Evolutionary conservation across 1,284 basidiomycete genomes (phyloP), one percentile per base, ranked within the genome.

Genomic region (Flammula alnicola): DNA sequence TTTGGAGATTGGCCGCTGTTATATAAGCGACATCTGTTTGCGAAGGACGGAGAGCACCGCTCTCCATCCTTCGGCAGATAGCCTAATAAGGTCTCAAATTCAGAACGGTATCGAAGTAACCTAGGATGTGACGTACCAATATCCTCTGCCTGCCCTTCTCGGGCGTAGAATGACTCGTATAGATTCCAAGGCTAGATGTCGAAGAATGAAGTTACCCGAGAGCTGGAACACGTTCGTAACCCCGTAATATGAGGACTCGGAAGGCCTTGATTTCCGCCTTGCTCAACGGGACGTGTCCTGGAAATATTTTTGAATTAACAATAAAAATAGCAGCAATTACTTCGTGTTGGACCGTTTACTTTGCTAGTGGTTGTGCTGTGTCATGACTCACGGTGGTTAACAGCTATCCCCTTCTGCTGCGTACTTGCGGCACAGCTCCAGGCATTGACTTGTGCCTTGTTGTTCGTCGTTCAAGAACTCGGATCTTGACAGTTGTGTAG

Each of bases 61-160:
- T 43, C 23, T 29, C 17, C 54, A 55, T 56, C 50, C 49, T 43
- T 46, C 42, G 45, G 54, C 58, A 57, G 55, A 61, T 47, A 49
- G 26, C 30, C 14, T 48, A 44, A 38, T 35, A 43, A 29, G 45
- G 29, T 36, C 32, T 10, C 37, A 47, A 38, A 35, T 17, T 44
- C 27, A 35, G 16, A 45, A 25, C 19, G 29, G 27, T n/a, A 44
- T 20, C 20, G 35, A 46, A 30, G 36, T n/a, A 19, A 23, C 36
- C 14, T 20, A 54, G 56, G 52, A 51, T 52, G 52, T 55, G 52
- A 57, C 56, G 53, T 57, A 51, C 52, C 33, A 29, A 40, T 16
- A 16, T 26, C 20, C 30, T 35, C 14, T 25, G n/a, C 39, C 39
- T 46, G 5, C 38, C 40, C 30, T 52, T 55, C 52, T 46, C 27